Evolutionary conservation across 371 early-diverging fungal species (phyloP), one percentile per base, ranked within the genome.

Genomic region (Apophysomyces elegans): DNA sequence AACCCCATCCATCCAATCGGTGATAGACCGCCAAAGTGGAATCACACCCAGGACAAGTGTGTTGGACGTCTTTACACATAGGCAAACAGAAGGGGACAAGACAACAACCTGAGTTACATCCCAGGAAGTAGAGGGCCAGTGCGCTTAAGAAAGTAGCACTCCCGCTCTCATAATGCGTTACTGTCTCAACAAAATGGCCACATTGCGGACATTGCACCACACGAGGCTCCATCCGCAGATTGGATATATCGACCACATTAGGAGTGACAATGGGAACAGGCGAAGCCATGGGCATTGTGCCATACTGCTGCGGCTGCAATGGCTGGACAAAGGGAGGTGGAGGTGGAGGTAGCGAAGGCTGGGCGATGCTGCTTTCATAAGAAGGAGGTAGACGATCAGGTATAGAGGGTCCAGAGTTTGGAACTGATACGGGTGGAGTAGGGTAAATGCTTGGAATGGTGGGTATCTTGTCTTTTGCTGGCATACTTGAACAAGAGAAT

Each of bases 101-200:
- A 56, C 68, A 68, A n/a, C 59, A 38, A 37, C 68, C 68, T 7
- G 62, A 61, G 41, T 63, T 63, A 35, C 64, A 63, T 8, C 68
- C 63, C 47, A 59, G 60, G 1, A 62, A 32, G 46, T 59, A 68
- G 1, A 68, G 54, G 2, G 41, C 36, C 4, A 63, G 5, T 0
- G 64, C 59, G 35, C 59, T 63, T 9, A 68, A 46, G 2, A 56
- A 37, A 39, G 47, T 46, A 5, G 63, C 64, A 37, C 61, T 60
- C 7, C 68, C 68, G 14, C 26, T 60, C 7, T 64, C 18, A n/a
- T 63, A 45, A 0, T 68, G 50, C 18, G 68, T 68, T 6, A 64
- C 61, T 36, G 68, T 68, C 54, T 68, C 64, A 16, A 68, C 68
- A 12, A 43, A 44, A n/a, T 59, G 60, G 11, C 64, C 64, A 38